Conservation (phyloP, 2,329 filamentous ascomycete genomes). For the Pyrenochaeta sp. region DNA sequence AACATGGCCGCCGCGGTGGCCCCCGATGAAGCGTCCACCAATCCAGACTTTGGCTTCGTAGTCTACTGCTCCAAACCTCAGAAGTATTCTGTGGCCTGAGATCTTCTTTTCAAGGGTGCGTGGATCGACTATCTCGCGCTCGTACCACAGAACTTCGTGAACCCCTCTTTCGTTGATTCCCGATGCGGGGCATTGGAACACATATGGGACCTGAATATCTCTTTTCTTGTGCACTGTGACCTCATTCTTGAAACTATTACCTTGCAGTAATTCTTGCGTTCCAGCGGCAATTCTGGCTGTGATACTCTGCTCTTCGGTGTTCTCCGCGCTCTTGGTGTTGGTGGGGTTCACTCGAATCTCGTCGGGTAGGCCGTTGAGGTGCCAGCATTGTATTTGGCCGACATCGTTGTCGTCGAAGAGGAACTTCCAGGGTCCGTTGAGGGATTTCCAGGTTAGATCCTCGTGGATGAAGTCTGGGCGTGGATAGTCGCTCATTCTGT, state of each 20-base stretch:
- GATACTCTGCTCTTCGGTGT: slow-evolving; percentile 46
- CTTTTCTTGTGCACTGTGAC: slow-evolving; percentile 53
- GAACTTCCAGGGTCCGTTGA: slow-evolving; percentile 71
- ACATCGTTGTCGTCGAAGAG: slow-evolving; percentile 70
- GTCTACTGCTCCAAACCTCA: slow-evolving; percentile 68
- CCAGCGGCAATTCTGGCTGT: slow-evolving; percentile 59
- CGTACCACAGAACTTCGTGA: slow-evolving; percentile 74
- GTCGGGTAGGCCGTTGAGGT: slow-evolving; percentile 59
- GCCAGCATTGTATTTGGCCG: slow-evolving; percentile 63
- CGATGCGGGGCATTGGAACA: slow-evolving; percentile 70
- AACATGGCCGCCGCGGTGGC: slow-evolving; percentile 66
- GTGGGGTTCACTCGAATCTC: slow-evolving; percentile 41
- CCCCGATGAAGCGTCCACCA: slow-evolving; percentile 60
- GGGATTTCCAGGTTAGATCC: slow-evolving; percentile 64
- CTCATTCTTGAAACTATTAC: slow-evolving; percentile 51
- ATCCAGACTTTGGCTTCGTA: slow-evolving; percentile 67
- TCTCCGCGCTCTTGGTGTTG: slow-evolving; percentile 20
- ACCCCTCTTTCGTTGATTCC: slow-evolving; percentile 67
- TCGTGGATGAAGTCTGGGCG: slow-evolving; percentile 70
- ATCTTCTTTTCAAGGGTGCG: slow-evolving; percentile 54
- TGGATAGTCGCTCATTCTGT: slow-evolving; percentile 57
- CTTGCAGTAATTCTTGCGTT: slow-evolving; percentile 57
- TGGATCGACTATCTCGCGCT: slow-evolving; percentile 60
- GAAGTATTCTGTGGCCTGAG: slow-evolving; percentile 52
- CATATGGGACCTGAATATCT: slow-evolving; percentile 69